These are phyloP conservation scores for Saraca asoca DNA, from an alignment of 331 rosid species.

Conservation along the genomic window DNA sequence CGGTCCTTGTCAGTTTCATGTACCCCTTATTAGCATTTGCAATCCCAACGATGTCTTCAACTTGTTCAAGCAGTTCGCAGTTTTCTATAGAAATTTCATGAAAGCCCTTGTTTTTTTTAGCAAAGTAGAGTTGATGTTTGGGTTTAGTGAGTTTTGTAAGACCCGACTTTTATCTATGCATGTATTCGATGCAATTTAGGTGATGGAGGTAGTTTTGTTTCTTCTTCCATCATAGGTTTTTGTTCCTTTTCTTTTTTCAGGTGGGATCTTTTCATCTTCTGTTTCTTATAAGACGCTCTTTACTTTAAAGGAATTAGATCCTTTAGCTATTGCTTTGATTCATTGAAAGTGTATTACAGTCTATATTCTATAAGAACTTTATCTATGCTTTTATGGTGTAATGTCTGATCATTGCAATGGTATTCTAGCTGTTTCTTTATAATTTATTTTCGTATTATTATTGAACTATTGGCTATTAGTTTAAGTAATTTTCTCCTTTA, in stretches of 20 bases:
- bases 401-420: slow-evolving; percentile 31
- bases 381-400: slow-evolving; percentile 35
- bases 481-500: slow-evolving; percentile 40
- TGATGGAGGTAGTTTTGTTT: slow-evolving; percentile 10
- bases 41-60: slow-evolving; percentile 9
- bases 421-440: slow-evolving; percentile 33
- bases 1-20: slow-evolving; percentile 9
- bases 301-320: slow-evolving; percentile 43
- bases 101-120: background rate
- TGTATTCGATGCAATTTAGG: slow-evolving; percentile 19
- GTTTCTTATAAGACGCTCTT: slow-evolving; percentile 40
- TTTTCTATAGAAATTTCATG: background rate
- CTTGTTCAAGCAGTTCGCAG: slow-evolving; percentile 3
- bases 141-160: slow-evolving; percentile 3
- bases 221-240: background rate
- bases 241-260: slow-evolving; percentile 23
- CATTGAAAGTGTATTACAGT: slow-evolving; percentile 40
- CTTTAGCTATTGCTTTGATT: slow-evolving; percentile 33
- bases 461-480: slow-evolving; percentile 28
- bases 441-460: slow-evolving; percentile 24
- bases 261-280: slow-evolving; percentile 30
- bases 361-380: slow-evolving; percentile 39
- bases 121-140: background rate
- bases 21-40: background rate
- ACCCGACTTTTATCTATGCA: slow-evolving; percentile 24